phyloP scores from a whole-genome alignment of 257 asterid species.

The Solanum boliviense region DNA sequence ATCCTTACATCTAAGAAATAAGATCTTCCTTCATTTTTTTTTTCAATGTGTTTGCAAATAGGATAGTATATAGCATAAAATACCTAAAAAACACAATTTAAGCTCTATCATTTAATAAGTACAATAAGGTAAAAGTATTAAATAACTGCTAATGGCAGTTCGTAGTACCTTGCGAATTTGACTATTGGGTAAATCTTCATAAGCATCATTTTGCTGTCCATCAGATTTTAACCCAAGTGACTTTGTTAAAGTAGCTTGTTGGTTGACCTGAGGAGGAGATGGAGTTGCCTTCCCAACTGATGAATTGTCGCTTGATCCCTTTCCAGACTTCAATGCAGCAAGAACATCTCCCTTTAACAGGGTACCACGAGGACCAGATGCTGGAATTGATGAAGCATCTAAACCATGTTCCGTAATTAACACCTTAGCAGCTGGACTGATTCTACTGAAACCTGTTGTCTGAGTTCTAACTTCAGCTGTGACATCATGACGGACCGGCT shows the following conservation, averaged over 20 bases:
- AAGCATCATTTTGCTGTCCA: constrained; percentile 37
- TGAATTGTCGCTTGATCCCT: constrained; percentile 42
- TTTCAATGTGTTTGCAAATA: not conserved
- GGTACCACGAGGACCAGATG: constrained; percentile 98
- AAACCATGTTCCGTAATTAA: constrained; percentile 63
- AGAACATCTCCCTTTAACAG: constrained; percentile 92
- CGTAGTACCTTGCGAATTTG: constrained; percentile 86
- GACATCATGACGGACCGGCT: constrained; percentile 23
- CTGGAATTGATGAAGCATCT: constrained; percentile 65
- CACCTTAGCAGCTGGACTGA: constrained; percentile 94
- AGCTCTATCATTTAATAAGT: not conserved
- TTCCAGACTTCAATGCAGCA: constrained; percentile 77
- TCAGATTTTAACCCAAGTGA: constrained; percentile 36
- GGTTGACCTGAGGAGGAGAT: constrained; percentile 24
- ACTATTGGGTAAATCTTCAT: constrained; percentile 81
- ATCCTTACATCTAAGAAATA: not conserved
- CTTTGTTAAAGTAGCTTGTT: constrained; percentile 30
- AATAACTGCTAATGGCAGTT: not conserved
- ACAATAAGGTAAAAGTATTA: not conserved
- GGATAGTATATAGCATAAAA: not conserved
- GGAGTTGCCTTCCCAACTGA: constrained; percentile 33
- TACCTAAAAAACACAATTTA: not conserved
- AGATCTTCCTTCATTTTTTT: not conserved
- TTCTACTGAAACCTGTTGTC: constrained; percentile 43
- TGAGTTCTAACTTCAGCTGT: constrained; percentile 28